Base-by-base conservation (phyloP, 2,329 filamentous ascomycete genomes). In the Fusarium lateritium region DNA sequence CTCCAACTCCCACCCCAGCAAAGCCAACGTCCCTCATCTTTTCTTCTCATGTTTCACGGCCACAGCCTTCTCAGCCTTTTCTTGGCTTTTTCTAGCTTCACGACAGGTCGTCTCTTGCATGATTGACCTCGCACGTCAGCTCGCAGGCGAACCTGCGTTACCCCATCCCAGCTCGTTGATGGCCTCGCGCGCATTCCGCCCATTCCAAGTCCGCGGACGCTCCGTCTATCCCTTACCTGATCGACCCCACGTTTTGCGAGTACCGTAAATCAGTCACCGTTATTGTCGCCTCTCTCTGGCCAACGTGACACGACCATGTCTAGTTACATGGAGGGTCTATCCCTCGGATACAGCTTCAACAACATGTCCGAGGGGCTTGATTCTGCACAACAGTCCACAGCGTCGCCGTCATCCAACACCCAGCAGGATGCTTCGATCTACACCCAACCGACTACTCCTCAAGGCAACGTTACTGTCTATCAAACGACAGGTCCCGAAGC, bases 401-500 rank as follows among this genome's bases (percentile, higher is more conserved):
- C 64, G 24, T 72, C 74, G 33, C 73, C 76, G 28, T 65, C 71
- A 40, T 72, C 76, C 44, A 70, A 69, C 34, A n/a, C 50, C 28
- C 67, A 65, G 13, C 72, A 74, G 36, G 65, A 75, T 33, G 24
- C 56, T 44, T 61, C 60, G 43, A 61, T 42, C 49, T 65, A 61
- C 49, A 51, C 65, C 58, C 63, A 61, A 22, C 54, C 67, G 31
- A 58, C 66, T 43, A 71, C 74, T 17, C 71, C 73, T n/a, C 67
- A 75, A 22, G 74, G 70, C 61, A 79, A 78, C 63, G 77, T 79
- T 64, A 81, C 79, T 51, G 73, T 81, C 47, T 81, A 81, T 67
- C 78, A 79, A 53, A 81, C 79, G 31, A 79, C 79, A n/a, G 79
- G 79, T 7, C 77, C 78, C 19, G 79, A 80, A 21, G 79, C 79